Evolutionary conservation across 1,284 basidiomycete genomes (phyloP), one percentile per base, ranked within the genome.

Genomic region (Cryptococcus sp.): DNA sequence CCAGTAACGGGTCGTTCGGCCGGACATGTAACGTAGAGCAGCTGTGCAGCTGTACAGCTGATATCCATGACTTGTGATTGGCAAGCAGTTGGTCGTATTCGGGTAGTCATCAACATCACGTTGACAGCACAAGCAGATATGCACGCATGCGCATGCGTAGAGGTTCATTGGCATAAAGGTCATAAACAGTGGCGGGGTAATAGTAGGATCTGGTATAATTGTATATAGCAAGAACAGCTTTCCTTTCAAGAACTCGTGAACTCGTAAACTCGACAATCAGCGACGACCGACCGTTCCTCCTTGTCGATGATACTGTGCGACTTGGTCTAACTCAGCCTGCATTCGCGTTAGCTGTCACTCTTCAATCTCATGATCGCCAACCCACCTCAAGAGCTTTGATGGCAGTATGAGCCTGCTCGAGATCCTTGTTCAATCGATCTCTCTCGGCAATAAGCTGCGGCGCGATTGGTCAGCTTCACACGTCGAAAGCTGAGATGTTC

Each of bases 341-440:
- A 8, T 11, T 19, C 64, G 16, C 27, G 45, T 16, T 16, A n/a
- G 19, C 15, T 27, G 45, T 16, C 22, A n/a, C 11, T 10, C 27
- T 19, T 35, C 17, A 25, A 2, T 11, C 5, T 35, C 11, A 19
- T 41, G 25, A 35, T 50, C 4, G 10, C 2, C 10, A 45, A 61
- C 72, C 63, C 53, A 75, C 74, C 77, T 95, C 92, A 75, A 94
- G 83, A 61, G 87, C 83, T 81, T 95, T 95, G 85, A 95, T 94
- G 22, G 89, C 85, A 63, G 89, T 87, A 84, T 95, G 93, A 17
- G 93, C 91, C 77, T 86, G 80, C 82, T 97, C 93, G 47, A 79
- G 69, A 76, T 97, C 93, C 80, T 96, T 96, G 86, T 97, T 97
- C 82, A 97, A 87, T 52, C 93, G 86, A 79, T 97, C 93, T 73